A percentile compares a stretch with the other conserved stretches of the same genome.
Evolutionary conservation across 208 protist species (phyloP).

Genomic region (Crithidia bombi): DNA sequence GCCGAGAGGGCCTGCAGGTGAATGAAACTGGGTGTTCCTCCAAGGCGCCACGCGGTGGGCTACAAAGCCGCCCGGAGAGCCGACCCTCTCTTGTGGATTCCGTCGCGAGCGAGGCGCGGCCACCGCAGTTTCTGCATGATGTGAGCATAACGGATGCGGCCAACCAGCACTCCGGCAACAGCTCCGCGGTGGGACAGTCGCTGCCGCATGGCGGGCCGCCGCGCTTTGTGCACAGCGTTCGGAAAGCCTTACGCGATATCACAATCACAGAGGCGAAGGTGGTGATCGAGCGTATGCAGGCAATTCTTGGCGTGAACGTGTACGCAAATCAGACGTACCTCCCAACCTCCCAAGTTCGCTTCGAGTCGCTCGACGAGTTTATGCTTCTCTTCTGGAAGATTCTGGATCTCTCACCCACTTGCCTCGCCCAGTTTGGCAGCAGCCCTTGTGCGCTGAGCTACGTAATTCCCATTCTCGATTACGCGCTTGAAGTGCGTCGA

Average conservation of each 20-base stretch:
- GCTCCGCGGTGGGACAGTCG: neutral
- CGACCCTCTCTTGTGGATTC: neutral
- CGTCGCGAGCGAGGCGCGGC: neutral
- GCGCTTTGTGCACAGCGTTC: constrained; percentile 67
- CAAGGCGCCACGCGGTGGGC: neutral
- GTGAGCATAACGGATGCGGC: neutral
- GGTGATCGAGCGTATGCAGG: constrained; percentile 51
- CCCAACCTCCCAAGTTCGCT: constrained; percentile 69
- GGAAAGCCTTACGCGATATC: constrained; percentile 63
- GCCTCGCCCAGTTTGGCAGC: constrained; percentile 52
- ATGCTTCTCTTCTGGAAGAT: constrained; percentile 90
- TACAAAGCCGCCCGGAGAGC: neutral
- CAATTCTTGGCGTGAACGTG: constrained; percentile 59
- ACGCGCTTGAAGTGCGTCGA: constrained; percentile 63
- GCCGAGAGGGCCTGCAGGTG: neutral
- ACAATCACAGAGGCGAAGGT: constrained; percentile 73
- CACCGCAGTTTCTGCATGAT: neutral
- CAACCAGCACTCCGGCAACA: constrained; percentile 12
- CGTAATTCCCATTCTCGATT: constrained; percentile 78
- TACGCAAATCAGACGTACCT: constrained; percentile 73
- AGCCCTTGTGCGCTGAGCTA: constrained; percentile 55
- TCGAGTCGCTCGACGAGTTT: constrained; percentile 70
- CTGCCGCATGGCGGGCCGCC: constrained; percentile 13
- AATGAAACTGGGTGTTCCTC: neutral
- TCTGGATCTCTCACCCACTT: constrained; percentile 70